Evolutionary conservation across 805 yeast genomes (phyloP).

Genomic region (Citeromyces nyonsensis): DNA sequence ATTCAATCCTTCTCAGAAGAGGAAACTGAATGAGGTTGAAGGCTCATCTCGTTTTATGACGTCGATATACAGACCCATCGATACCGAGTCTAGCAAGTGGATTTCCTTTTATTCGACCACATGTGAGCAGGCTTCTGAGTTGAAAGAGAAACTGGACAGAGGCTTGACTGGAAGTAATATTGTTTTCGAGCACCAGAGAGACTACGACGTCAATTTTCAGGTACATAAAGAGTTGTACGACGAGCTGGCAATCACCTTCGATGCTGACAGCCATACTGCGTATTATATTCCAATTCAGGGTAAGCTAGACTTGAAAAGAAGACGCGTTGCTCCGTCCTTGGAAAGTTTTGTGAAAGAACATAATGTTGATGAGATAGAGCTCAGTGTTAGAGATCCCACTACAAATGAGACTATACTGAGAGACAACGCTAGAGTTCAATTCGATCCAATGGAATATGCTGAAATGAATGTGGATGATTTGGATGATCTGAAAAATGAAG

Average conservation of each 20-base stretch:
- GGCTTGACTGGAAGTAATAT: conserved; percentile 22
- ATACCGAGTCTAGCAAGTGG: conserved; percentile 62
- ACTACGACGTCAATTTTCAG: conserved; percentile 57
- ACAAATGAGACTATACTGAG: conserved; percentile 51
- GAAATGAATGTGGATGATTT: conserved; percentile 8
- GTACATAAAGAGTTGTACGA: conserved; percentile 26
- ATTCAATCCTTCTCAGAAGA: conserved; percentile 8
- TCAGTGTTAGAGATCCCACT: conserved; percentile 57
- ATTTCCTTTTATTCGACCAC: conserved; percentile 50
- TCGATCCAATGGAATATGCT: conserved; percentile 68
- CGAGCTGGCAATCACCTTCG: conserved; percentile 58
- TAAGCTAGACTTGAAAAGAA: conserved; percentile 68
- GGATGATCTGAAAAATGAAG: conserved; percentile 1
- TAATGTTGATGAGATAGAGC: conserved; percentile 45
- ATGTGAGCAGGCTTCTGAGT: conserved; percentile 20
- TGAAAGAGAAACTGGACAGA: conserved; percentile 28
- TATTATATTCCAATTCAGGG: conserved; percentile 68
- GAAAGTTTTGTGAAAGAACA: conserved; percentile 38
- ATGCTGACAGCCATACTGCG: conserved; percentile 38
- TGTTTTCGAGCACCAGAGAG: conserved; percentile 52
- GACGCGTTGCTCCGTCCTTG: conserved; percentile 53
- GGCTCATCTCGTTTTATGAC: conserved; percentile 28
- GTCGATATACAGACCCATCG: conserved; percentile 60
- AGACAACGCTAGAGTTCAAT: conserved; percentile 53
- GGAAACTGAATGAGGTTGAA: conserved; percentile 13